These are phyloP conservation scores for Mortierella hygrophila DNA, from an alignment of 192 early-diverging fungal species.

Conservation along the genomic window DNA sequence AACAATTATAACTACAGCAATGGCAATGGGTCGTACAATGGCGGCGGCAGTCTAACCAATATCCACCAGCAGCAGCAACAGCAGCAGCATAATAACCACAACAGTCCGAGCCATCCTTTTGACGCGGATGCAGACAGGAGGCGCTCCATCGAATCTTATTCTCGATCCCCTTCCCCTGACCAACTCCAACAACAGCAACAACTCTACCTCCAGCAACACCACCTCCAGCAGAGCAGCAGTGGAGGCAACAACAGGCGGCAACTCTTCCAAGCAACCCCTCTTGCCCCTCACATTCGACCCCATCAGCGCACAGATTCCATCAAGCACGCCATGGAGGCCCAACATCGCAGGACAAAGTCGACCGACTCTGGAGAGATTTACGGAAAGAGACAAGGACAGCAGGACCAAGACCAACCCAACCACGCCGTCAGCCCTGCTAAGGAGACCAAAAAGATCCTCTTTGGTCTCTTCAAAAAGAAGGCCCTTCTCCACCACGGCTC, in stretches of 20 bases:
- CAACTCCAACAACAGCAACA: slow-evolving; percentile 10
- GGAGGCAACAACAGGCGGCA: not conserved
- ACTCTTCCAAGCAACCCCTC: slow-evolving; percentile 17
- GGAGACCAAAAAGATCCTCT: slow-evolving; percentile 36
- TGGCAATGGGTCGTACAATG: slow-evolving; percentile 6
- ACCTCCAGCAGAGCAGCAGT: slow-evolving; percentile 5
- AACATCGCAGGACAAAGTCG: slow-evolving; percentile 51
- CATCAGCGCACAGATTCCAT: slow-evolving; percentile 43
- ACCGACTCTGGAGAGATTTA: slow-evolving; percentile 26
- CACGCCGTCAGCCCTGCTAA: slow-evolving; percentile 30
- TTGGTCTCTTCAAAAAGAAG: slow-evolving; percentile 36
- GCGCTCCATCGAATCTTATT: slow-evolving; percentile 37
- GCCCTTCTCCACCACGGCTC: slow-evolving; percentile 21
- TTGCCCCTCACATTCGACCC: slow-evolving; percentile 9
- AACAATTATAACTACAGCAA: slow-evolving; percentile 2
- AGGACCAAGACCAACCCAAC: slow-evolving; percentile 18
- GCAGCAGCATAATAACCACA: not conserved
- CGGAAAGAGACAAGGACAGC: slow-evolving; percentile 12
- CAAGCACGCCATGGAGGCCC: slow-evolving; percentile 28
- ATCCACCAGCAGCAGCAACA: slow-evolving; percentile 8
- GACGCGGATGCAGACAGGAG: slow-evolving; percentile 21
- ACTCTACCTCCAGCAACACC: not conserved
- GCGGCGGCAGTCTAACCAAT: slow-evolving; percentile 4
- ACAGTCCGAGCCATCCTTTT: slow-evolving; percentile 19
- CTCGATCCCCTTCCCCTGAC: slow-evolving; percentile 42